A percentile compares a stretch with the other conserved stretches of the same genome.
phyloP scores from a whole-genome alignment of 371 early-diverging fungal genomes.

The Coemansia sp. region DNA sequence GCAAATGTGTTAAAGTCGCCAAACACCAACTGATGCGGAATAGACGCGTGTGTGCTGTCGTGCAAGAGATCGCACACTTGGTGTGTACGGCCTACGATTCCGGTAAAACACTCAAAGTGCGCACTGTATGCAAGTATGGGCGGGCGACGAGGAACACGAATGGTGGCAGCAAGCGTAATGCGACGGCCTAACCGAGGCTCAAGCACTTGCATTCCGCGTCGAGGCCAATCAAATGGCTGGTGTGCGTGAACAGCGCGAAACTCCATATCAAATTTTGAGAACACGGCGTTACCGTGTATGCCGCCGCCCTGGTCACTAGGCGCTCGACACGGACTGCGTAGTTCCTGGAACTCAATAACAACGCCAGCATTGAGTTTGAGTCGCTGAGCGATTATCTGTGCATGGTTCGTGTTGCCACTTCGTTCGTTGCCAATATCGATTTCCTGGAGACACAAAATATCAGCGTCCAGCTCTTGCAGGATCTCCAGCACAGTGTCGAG shows the following conservation, averaged over 20 bases:
- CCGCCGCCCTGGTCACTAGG: constrained; percentile 71
- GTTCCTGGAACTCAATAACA: constrained; percentile 74
- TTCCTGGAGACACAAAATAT: constrained; percentile 67
- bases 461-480: constrained; percentile 62
- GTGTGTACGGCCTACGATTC: constrained; percentile 65
- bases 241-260: constrained; percentile 66
- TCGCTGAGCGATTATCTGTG: constrained; percentile 58
- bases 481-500: constrained; percentile 60
- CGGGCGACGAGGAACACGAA: constrained; percentile 25
- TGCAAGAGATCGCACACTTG: constrained; percentile 70
- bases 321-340: constrained; percentile 62
- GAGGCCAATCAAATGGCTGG: constrained; percentile 75
- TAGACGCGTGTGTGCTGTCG: constrained; percentile 55
- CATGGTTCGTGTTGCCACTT: constrained; percentile 65
- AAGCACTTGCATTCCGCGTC: constrained; percentile 58
- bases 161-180: constrained; percentile 40
- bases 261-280: constrained; percentile 65
- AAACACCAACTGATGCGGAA: constrained; percentile 69
- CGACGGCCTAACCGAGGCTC: constrained; percentile 62
- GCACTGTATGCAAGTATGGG: constrained; percentile 62
- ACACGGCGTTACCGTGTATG: constrained; percentile 81
- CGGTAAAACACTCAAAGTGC: constrained; percentile 77
- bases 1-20: constrained; percentile 85
- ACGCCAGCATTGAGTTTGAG: constrained; percentile 66
- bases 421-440: constrained; percentile 72